phyloP scores from a whole-genome alignment of 306 rosid genomes.

The Vigna angularis region DNA sequence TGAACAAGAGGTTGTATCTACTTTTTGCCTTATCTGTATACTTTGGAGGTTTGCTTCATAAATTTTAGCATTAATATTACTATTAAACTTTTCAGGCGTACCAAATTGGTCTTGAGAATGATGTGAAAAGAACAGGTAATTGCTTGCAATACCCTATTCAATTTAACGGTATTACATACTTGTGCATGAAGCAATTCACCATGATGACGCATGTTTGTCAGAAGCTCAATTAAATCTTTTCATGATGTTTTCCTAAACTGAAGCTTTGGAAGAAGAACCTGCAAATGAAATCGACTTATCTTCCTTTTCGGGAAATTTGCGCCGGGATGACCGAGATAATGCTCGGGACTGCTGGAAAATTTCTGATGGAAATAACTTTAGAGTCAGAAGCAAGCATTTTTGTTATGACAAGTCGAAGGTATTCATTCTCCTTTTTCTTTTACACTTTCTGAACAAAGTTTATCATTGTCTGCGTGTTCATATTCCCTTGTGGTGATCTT shows the following conservation, averaged over 20 bases:
- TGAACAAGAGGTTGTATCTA: conserved; percentile 78
- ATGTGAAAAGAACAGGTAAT: conserved; percentile 71
- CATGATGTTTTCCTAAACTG: conserved; percentile 47
- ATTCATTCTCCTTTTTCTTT: conserved; percentile 39
- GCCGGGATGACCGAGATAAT: conserved; percentile 77
- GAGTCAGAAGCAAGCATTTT: conserved; percentile 95
- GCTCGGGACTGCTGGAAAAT: conserved; percentile 97
- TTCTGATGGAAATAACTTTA: conserved; percentile 92
- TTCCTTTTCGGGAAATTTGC: conserved; percentile 85
- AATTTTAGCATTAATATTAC: conserved; percentile 34
- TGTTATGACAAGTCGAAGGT: conserved; percentile 93
- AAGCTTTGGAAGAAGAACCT: conserved; percentile 88
- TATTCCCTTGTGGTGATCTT: conserved; percentile 46
- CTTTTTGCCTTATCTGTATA: conserved; percentile 26
- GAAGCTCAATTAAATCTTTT: conserved; percentile 43
- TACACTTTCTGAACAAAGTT: conserved; percentile 17
- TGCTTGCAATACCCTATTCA: conserved; percentile 27
- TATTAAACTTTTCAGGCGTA: conserved; percentile 56
- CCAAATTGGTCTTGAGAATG: conserved; percentile 63
- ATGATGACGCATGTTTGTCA: conserved; percentile 29
- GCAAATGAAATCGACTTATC: conserved; percentile 77
- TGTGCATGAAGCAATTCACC: conserved; percentile 9
- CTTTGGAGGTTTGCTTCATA: conserved; percentile 34
- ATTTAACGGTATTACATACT: conserved; percentile 2
- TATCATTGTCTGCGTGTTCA: conserved; percentile 43